These are phyloP conservation scores for Coemansia sp. DNA, from an alignment of 192 early-diverging fungal species.

Conservation along the genomic window DNA sequence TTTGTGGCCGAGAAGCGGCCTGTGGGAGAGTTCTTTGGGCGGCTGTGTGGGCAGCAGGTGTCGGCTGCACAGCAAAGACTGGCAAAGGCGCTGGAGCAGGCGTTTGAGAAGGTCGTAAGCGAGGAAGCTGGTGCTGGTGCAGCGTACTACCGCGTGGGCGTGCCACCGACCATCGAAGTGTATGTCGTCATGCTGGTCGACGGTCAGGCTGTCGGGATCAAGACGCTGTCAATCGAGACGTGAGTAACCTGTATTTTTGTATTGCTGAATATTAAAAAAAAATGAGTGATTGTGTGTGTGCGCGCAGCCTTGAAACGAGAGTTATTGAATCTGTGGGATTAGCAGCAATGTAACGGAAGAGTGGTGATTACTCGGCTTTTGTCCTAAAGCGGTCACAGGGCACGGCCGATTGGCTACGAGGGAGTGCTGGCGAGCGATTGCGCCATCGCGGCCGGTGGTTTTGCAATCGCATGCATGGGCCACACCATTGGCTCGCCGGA, in stretches of 20 bases:
- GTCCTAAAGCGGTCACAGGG: neutral
- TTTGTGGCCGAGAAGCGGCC: conserved; percentile 39
- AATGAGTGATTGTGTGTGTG: no score
- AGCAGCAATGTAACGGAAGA: no score
- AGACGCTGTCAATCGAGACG: conserved; percentile 46
- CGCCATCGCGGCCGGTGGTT: conserved; percentile 3
- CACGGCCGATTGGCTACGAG: conserved; percentile 5
- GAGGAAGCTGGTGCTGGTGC: conserved; percentile 17
- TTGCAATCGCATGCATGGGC: conserved; percentile 3
- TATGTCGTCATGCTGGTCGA: conserved; percentile 53
- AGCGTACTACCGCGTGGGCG: conserved; percentile 43
- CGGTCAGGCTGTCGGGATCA: conserved; percentile 45
- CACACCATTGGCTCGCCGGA: no score
- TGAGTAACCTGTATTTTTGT: conserved; percentile 2
- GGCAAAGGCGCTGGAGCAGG: conserved; percentile 24
- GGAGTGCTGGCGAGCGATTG: conserved; percentile 2
- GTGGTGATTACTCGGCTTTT: neutral
- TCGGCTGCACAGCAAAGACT: conserved; percentile 31
- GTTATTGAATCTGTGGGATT: no score
- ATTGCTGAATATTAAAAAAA: no score
- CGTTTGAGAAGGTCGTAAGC: conserved; percentile 18
- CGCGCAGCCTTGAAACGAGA: no score
- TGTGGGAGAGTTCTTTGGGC: conserved; percentile 20
- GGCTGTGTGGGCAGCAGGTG: conserved; percentile 36
- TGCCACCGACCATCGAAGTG: conserved; percentile 42